Evolutionary conservation across 2,329 filamentous ascomycete species (phyloP).

Genomic region (Metarhizium rileyi): DNA sequence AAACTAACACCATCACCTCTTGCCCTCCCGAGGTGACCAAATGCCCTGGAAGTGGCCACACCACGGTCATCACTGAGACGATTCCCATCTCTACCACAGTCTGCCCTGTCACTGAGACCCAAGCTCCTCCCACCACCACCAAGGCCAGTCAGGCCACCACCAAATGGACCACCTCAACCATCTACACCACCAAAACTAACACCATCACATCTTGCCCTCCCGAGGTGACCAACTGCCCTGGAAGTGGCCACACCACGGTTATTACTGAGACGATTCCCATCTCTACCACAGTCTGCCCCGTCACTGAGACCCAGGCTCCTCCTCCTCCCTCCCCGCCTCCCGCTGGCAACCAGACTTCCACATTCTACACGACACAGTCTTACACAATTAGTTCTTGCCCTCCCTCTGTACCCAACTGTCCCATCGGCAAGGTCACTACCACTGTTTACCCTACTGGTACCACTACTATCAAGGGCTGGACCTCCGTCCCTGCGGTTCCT

Average conservation of each 20-base stretch:
- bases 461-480: conserved; percentile 15
- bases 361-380: conserved; percentile 22
- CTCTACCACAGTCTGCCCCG: conserved; percentile 34
- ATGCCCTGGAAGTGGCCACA: conserved; percentile 19
- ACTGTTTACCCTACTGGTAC: conserved; percentile 19
- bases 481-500: background rate
- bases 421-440: conserved; percentile 20
- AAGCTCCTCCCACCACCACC: conserved; percentile 6
- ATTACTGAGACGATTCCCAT: conserved; percentile 21
- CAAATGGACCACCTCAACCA: conserved; percentile 21
- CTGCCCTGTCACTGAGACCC: conserved; percentile 26
- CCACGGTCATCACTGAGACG: conserved; percentile 19
- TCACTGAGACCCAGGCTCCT: conserved; percentile 14
- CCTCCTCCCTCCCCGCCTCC: background rate
- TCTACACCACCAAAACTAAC: conserved; percentile 18
- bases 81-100: conserved; percentile 29
- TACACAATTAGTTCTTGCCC: conserved; percentile 24
- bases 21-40: conserved; percentile 20
- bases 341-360: conserved; percentile 7
- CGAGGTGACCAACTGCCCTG: conserved; percentile 21
- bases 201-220: conserved; percentile 22
- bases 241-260: conserved; percentile 14
- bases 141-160: conserved; percentile 1
- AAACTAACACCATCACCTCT: conserved; percentile 17
- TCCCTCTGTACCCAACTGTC: conserved; percentile 20